Conservation (phyloP, 1,139 yeast species). For the Williopsis jadinii region DNA sequence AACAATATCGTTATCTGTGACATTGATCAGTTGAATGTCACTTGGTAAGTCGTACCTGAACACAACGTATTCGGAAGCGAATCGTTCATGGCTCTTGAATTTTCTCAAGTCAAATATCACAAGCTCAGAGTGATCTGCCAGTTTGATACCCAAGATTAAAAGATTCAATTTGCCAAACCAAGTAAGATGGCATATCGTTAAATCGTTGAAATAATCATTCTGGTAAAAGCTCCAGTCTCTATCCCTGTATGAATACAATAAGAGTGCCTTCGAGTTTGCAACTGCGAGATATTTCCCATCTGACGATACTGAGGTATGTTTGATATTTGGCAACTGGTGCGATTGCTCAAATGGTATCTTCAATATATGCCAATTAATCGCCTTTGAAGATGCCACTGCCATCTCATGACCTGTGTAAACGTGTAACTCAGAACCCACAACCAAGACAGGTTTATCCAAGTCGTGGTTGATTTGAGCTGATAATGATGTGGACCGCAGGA, state of each 20-base stretch:
- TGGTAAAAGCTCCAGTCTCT: slow-evolving; percentile 29
- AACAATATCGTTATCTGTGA: slow-evolving; percentile 15
- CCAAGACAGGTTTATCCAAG: slow-evolving; percentile 14
- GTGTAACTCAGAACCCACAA: slow-evolving; percentile 13
- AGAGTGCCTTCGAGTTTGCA: slow-evolving; percentile 27
- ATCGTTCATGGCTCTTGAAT: slow-evolving; percentile 12
- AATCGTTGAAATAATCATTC: slow-evolving; percentile 20
- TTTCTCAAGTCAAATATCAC: slow-evolving; percentile 19
- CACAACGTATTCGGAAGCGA: slow-evolving; percentile 19
- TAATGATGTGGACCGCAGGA: slow-evolving; percentile 3
- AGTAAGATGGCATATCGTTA: slow-evolving; percentile 14
- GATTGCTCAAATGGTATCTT: slow-evolving; percentile 18
- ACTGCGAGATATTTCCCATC: slow-evolving; percentile 31
- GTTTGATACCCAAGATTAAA: slow-evolving; percentile 15
- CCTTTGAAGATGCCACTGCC: slow-evolving; percentile 7
- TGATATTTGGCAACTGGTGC: slow-evolving; percentile 18
- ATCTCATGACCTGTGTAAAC: slow-evolving; percentile 19
- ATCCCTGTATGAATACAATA: slow-evolving; percentile 23
- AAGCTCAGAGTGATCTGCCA: slow-evolving; percentile 14
- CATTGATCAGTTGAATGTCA: slow-evolving; percentile 15
- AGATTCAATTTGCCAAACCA: slow-evolving; percentile 16
- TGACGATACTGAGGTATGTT: slow-evolving; percentile 26
- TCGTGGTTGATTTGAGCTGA: slow-evolving; percentile 15
- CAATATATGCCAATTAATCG: slow-evolving; percentile 16
- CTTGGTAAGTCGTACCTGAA: slow-evolving; percentile 23